Evolutionary conservation across 257 asterid genomes (phyloP).

Genomic region (Nemophila menziesii): DNA sequence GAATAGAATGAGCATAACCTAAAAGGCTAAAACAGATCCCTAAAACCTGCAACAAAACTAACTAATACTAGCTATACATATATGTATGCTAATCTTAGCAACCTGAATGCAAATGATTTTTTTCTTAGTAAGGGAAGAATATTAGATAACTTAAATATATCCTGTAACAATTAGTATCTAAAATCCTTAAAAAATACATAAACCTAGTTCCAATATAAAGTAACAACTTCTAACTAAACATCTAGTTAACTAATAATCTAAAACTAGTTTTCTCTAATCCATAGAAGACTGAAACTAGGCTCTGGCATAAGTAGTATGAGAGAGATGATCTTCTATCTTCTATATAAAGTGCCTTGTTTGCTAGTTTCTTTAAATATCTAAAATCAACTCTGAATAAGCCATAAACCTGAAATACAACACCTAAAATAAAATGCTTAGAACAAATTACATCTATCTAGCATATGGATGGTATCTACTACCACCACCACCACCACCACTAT

Average conservation of each 20-base stretch:
- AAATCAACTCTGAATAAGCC: slow-evolving; percentile 40
- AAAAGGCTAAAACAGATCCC: too few species aligned
- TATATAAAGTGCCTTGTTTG: slow-evolving; percentile 39
- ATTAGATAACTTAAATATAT: background rate
- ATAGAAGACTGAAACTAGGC: slow-evolving; percentile 24
- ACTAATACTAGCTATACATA: background rate
- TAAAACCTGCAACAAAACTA: background rate
- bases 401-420: slow-evolving; percentile 41
- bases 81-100: too few species aligned
- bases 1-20: background rate
- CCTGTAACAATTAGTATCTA: background rate
- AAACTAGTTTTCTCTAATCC: slow-evolving; percentile 16
- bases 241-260: slow-evolving; percentile 1
- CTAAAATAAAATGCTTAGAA: slow-evolving; percentile 48
- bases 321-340: slow-evolving; percentile 37
- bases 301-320: too few species aligned
- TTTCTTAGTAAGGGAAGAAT: background rate
- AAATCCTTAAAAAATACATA: background rate
- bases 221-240: background rate
- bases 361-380: slow-evolving; percentile 49
- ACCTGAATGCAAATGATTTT: background rate
- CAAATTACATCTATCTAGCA: slow-evolving; percentile 69
- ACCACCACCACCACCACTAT: slow-evolving; percentile 86
- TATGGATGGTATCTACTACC: slow-evolving; percentile 91
- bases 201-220: background rate